Base-by-base conservation (phyloP, 2,329 filamentous ascomycete genomes). In the Ascochyta clinopodiicola region DNA sequence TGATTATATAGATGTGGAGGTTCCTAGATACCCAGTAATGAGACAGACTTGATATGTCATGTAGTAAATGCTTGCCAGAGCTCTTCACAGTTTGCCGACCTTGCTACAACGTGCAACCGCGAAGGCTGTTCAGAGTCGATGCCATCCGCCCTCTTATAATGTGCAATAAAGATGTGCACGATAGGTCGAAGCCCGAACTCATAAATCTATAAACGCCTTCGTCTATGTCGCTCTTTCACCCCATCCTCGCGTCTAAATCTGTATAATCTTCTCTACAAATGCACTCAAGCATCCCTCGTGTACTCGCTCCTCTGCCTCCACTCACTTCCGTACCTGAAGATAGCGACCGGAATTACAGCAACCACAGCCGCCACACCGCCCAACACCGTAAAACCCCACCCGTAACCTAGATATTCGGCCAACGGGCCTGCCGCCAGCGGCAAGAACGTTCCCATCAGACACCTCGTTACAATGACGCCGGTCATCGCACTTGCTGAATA, bases 401-500 rank as follows among this genome's bases (percentile, higher is more conserved):
- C 84, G 49, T 81, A 84, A 2, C 84, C 85, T 13, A 84, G 74
- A 0, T 51, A 54, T 7, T 78, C 76, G 0, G 81, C 75, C 38
- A 86, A 62, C 0, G 83, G 82, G 1, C 73, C 79, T 1, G 80
- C 78, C 0, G 77, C 70, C 39, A 87, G 73, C 0, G 85, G 85
- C 27, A 87, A 60, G 37, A 87, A 82, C 0, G 85, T 86, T 3
- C 84, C 81, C 70, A 81, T 79, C 0, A 87, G 70, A 55, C 83
- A 86, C 34, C 84, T 75, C 1, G 78, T 78, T 1, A 86, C 81
- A 52, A 86, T 84, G 5, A 86, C 65, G 0, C 81, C 82, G 0
- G 84, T 86, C 75, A 86, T 78, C 1, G 83, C 83, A 10, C 82
- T 84, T 0, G 84, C 84, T 1, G 83, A 80, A 62, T 83, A 86